phyloP scores from a whole-genome alignment of 139 green algal genomes.

The Micractinium conductrix region DNA sequence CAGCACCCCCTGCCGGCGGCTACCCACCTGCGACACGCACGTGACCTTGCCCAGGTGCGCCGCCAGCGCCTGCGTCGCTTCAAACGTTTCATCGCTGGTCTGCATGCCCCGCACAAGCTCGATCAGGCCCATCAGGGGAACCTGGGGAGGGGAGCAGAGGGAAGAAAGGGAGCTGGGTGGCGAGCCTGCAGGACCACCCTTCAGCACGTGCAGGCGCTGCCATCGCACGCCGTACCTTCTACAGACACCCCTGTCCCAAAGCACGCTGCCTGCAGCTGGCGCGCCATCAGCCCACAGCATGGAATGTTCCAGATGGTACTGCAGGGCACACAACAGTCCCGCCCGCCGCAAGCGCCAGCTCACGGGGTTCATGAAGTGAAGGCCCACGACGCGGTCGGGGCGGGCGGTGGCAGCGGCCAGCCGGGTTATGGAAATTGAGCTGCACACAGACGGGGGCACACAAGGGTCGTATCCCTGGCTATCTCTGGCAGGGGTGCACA shows the following conservation, averaged over 20 bases:
- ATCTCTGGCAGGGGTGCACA: too few species aligned
- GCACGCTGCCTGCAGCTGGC: too few species aligned
- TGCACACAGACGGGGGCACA: too few species aligned
- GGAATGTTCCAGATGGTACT: too few species aligned
- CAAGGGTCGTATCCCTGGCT: too few species aligned
- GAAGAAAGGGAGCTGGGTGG: neutral
- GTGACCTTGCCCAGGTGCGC: constrained; percentile 83
- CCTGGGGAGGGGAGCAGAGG: constrained; percentile 54
- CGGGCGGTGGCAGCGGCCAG: constrained; percentile 83
- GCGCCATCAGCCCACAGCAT: too few species aligned
- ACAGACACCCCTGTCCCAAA: too few species aligned
- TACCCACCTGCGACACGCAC: constrained; percentile 55
- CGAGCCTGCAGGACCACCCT: too few species aligned
- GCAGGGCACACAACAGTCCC: too few species aligned
- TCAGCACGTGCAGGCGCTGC: neutral
- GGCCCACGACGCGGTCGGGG: constrained; percentile 80
- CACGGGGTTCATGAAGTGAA: constrained; percentile 94
- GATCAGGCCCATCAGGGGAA: constrained; percentile 85
- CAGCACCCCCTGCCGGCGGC: neutral
- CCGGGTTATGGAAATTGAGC: constrained; percentile 92
- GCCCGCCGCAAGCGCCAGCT: too few species aligned
- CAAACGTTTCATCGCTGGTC: constrained; percentile 70
- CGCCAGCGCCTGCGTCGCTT: constrained; percentile 63
- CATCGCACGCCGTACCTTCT: neutral
- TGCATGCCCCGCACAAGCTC: constrained; percentile 87